Evolutionary conservation across 768 basidiomycete genomes (phyloP), one percentile per base, ranked within the genome.

Genomic region (Lentinula aciculospora): DNA sequence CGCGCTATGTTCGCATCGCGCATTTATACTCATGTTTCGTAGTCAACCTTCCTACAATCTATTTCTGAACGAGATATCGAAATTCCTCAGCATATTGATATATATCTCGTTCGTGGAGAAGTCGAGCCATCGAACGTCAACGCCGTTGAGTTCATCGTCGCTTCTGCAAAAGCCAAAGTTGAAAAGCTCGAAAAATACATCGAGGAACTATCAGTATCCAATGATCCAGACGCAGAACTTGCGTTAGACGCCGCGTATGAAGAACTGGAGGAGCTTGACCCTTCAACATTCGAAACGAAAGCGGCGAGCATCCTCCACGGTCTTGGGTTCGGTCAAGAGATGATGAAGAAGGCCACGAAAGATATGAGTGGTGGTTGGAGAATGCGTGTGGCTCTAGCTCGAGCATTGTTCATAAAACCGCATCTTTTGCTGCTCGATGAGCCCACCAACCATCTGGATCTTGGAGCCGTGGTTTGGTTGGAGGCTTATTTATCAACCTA

Each of bases 351-450:
- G 72, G 89, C 94, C 3, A 99, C 96, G 29, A 96, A 93, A 75
- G 96, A 99, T 70, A 99, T 99, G 96, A 88, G 85, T 66, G 96
- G 96, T 82, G 96, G 96, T 65, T 99, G 96, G 96, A 83, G 96
- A 53, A 99, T 99, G 96, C 86, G 96, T 70, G 96, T 99, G 56
- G 90, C 96, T 13, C 88, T 99, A 37, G 96, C 96, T 32, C 82
- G 96, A 48, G 96, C 96, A 1, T 81, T 99, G 39, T 98, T 98
- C 73, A 76, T 99, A 72, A 98, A 95, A 73, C 96, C 96, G 4
- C 97, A 99, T 76, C 74, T 99, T 25, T 80, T 98, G 32, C 77
- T 99, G 32, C 85, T 99, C 63, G 97, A 98, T 69, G 93, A 96
- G 73, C 88, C 88, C 21, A 92, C 92, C 31, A 93, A 92, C 69